Conservation (phyloP, 345 rosid genomes). For the Brassica cretica region DNA sequence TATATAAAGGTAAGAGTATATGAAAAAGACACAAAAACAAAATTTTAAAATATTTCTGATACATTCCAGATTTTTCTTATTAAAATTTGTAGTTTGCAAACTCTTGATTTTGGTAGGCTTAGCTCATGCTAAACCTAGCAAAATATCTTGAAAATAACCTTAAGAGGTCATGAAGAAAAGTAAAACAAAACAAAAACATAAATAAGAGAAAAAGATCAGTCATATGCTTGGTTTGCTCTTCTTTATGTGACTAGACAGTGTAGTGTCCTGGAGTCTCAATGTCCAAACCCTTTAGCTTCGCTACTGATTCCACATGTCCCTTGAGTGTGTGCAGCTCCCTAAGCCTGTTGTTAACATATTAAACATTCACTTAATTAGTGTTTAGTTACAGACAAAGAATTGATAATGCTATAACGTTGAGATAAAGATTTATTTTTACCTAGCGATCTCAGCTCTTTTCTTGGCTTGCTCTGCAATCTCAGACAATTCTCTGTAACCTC, state of each 20-base stretch:
- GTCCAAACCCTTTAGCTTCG: constrained; percentile 80
- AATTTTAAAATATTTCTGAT: too few species aligned
- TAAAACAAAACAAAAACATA: constrained; percentile 15
- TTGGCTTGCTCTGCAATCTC: constrained; percentile 98
- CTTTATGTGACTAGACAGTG: constrained; percentile 49
- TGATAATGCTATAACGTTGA: not conserved
- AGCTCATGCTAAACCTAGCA: not conserved
- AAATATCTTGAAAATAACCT: constrained; percentile 27
- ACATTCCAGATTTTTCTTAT: too few species aligned
- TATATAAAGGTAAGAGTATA: too few species aligned
- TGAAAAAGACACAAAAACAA: too few species aligned
- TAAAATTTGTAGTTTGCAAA: not conserved
- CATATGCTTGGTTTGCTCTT: not conserved
- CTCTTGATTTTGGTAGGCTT: not conserved
- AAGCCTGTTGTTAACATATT: constrained; percentile 47
- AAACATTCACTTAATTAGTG: constrained; percentile 5
- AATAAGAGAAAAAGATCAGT: constrained; percentile 19
- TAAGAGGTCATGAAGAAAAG: constrained; percentile 17
- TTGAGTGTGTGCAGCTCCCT: constrained; percentile 80
- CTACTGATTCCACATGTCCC: constrained; percentile 88
- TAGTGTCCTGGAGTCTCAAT: constrained; percentile 78
- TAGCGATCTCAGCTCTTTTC: constrained; percentile 94
- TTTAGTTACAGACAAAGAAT: not conserved
- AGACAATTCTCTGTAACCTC: constrained; percentile 71
- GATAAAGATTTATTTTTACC: constrained; percentile 43